Evolutionary conservation across 495 filamentous ascomycete genomes (phyloP).

Genomic region (Neurospora discreta): DNA sequence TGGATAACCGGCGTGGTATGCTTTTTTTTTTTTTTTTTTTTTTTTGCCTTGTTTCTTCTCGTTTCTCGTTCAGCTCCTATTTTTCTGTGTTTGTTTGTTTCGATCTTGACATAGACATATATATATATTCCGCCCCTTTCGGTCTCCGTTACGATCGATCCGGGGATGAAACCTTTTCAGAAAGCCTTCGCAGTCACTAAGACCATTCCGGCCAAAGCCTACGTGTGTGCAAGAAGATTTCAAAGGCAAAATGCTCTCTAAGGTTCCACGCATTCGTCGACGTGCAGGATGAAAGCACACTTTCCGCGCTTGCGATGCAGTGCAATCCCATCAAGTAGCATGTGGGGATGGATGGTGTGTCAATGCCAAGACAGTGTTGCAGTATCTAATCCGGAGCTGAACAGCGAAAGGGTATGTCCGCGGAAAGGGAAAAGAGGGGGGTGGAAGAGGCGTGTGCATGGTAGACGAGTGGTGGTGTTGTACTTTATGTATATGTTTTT

Average conservation of each 20-base stretch:
- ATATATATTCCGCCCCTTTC: no score
- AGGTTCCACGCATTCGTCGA: background rate
- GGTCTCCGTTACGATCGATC: no score
- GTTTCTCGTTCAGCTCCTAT: background rate
- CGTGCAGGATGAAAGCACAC: background rate
- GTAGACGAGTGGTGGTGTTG: background rate
- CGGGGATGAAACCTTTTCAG: no score
- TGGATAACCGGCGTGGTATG: background rate
- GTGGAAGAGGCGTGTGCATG: background rate
- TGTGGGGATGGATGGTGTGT: background rate
- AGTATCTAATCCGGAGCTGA: background rate
- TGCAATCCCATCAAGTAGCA: background rate
- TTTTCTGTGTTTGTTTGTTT: background rate
- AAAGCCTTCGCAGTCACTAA: no score
- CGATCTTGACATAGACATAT: no score
- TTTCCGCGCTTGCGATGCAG: background rate
- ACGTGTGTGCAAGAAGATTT: background rate
- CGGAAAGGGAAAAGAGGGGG: background rate
- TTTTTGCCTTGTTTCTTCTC: background rate
- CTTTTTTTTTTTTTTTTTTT: background rate
- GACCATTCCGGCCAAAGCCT: background rate
- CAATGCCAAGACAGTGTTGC: background rate
- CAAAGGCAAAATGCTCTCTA: background rate
- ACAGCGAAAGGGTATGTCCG: background rate
- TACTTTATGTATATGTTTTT: background rate